Base-by-base conservation (phyloP, 306 rosid species). In the Malus orientalis region DNA sequence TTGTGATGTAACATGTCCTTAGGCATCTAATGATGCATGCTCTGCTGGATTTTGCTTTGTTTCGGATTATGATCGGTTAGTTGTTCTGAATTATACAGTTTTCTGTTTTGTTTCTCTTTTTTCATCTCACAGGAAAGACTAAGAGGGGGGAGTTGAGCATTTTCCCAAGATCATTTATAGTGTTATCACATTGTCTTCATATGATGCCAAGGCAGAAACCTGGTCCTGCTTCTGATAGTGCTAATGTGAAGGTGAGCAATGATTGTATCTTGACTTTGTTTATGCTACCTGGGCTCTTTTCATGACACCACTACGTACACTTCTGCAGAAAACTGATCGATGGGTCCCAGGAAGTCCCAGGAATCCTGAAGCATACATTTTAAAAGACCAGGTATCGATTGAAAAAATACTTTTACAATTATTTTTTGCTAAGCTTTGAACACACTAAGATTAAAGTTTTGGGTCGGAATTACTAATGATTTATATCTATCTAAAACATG, bases 91-190 rank as follows among this genome's bases (percentile, higher is more conserved):
- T 20, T 29, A 68, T 36, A 29, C 13, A 18, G 5, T 29, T 60
- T 22, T 42, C 23, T 9, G 54, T 20, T 38, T 36, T 45, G 5
- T 19, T 49, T 69, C 25, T 32, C 70, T 40, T 19, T 29, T 15
- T 16, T n/a, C 7, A 67, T 70, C 10, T 59, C 79, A 22, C 80
- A 93, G 98, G 98, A 23, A 93, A 93, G 88, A 93, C 93, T 75
- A 93, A 91, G 82, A 93, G 87, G 71, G 98, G 98, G 73, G 96
- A 93, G 81, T 88, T 91, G 20, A 93, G 97, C 84, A 89, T 93
- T 69, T 93, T 93, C 70, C 96, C 95, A 53, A 86, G 75, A 80
- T 84, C 87, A 49, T 87, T 90, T 76, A 68, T 83, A 33, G 86
- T 85, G 72, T 85, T 93, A 71, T 91, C 96, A 60, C 93, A 91